Percentiles rank a stretch among this genome's conserved stretches.
These are phyloP conservation scores for Colletotrichum higginsianum DNA, from an alignment of 2,329 filamentous ascomycete genomes.

Conservation along the genomic window DNA sequence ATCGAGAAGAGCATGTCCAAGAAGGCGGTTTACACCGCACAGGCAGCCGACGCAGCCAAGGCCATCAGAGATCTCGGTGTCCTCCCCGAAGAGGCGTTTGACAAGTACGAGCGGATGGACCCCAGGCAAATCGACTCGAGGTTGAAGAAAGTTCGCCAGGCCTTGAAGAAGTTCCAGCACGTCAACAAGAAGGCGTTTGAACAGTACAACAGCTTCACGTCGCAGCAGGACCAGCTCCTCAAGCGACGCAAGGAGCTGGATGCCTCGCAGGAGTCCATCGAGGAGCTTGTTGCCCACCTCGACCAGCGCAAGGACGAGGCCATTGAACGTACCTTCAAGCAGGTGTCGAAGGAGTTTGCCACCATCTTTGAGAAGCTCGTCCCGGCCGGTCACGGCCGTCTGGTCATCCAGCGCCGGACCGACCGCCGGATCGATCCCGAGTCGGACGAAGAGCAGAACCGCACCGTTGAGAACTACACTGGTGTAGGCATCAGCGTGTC, in stretches of 20 bases:
- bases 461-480: constrained; percentile 92
- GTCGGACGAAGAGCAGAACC: constrained; percentile 77
- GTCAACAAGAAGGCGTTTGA: constrained; percentile 99
- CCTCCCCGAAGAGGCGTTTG: constrained; percentile 92
- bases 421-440: constrained; percentile 74
- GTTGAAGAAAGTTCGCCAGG: constrained; percentile 92
- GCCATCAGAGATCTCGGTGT: constrained; percentile 95
- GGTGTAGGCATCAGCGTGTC: constrained; percentile 97
- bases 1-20: constrained; percentile 95
- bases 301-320: constrained; percentile 98
- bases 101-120: constrained; percentile 88
- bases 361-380: constrained; percentile 96
- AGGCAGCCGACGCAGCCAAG: constrained; percentile 85
- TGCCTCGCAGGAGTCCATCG: constrained; percentile 87
- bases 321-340: constrained; percentile 98
- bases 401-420: constrained; percentile 92
- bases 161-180: constrained; percentile 95
- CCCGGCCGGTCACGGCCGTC: constrained; percentile 89
- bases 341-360: constrained; percentile 94
- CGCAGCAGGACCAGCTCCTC: constrained; percentile 88
- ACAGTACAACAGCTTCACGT: constrained; percentile 97
- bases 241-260: constrained; percentile 90
- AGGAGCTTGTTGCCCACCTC: constrained; percentile 91
- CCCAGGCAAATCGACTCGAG: constrained; percentile 78
- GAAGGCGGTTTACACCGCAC: constrained; percentile 83